Conservation (phyloP, 352 stramenopile genomes). For the Plasmopara muralis region DNA sequence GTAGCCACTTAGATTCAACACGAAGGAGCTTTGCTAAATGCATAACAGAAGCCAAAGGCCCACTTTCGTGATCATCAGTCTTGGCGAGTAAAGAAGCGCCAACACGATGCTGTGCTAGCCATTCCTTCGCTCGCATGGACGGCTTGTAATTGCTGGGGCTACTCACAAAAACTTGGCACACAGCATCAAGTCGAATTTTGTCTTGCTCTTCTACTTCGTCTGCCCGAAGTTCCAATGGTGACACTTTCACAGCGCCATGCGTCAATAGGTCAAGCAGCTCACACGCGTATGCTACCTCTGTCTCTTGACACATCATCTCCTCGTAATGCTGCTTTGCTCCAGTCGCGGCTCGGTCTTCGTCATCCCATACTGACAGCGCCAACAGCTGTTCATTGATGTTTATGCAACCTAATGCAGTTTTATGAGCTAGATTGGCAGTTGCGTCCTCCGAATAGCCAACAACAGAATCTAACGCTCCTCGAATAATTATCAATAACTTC, state of each 20-base stretch:
- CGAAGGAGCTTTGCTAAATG: conserved; percentile 43
- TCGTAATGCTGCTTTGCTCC: conserved; percentile 23
- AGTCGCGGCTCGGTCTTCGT: conserved; percentile 15
- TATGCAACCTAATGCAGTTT: conserved; percentile 28
- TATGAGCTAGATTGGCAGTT: conserved; percentile 20
- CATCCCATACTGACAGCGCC: conserved; percentile 25
- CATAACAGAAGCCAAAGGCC: conserved; percentile 43
- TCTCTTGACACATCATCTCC: conserved; percentile 24
- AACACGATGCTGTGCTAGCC: conserved; percentile 29
- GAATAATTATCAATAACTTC: conserved; percentile 29
- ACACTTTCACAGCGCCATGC: conserved; percentile 45
- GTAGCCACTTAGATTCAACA: conserved; percentile 29
- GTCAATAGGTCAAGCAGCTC: conserved; percentile 53
- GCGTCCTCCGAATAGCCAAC: conserved; percentile 28
- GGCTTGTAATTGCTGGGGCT: conserved; percentile 64
- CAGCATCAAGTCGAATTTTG: conserved; percentile 29
- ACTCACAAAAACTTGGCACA: conserved; percentile 48
- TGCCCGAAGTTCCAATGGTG: conserved; percentile 23
- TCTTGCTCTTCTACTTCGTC: conserved; percentile 11
- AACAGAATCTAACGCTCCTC: conserved; percentile 27
- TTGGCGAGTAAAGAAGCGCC: conserved; percentile 4
- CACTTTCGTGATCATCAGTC: conserved; percentile 5
- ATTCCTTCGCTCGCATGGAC: conserved; percentile 35
- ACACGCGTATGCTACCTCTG: conserved; percentile 32
- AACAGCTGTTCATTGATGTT: conserved; percentile 31